Conservation (phyloP, 2,329 filamentous ascomycete species). For the Fusarium pseudoanthophilum region DNA sequence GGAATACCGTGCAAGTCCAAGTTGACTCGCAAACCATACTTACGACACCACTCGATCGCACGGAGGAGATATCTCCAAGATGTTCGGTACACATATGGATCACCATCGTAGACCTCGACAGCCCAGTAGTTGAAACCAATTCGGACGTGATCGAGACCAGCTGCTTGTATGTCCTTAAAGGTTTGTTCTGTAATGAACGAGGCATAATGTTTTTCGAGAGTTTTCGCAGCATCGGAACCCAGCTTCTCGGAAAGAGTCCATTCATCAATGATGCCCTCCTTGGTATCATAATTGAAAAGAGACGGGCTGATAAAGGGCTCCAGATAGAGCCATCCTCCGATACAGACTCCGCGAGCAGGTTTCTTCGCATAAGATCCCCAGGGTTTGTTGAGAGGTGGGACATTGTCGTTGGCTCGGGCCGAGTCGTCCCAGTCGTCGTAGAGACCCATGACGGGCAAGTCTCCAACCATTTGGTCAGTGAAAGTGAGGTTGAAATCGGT, state of each 20-base stretch:
- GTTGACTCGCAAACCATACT: constrained; percentile 91
- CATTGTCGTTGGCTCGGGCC: constrained; percentile 78
- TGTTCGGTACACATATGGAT: constrained; percentile 87
- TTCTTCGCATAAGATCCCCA: constrained; percentile 82
- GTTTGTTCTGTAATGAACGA: constrained; percentile 86
- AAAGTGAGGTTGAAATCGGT: constrained; percentile 94
- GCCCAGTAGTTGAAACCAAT: constrained; percentile 98
- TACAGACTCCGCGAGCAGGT: constrained; percentile 88
- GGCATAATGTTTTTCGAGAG: constrained; percentile 91
- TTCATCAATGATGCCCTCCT: constrained; percentile 82
- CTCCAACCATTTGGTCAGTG: constrained; percentile 84
- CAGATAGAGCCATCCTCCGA: constrained; percentile 93
- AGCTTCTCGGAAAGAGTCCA: constrained; percentile 81
- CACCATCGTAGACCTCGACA: constrained; percentile 82
- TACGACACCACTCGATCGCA: constrained; percentile 91
- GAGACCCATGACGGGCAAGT: constrained; percentile 90
- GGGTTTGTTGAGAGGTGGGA: constrained; percentile 77
- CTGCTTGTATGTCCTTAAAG: constrained; percentile 84
- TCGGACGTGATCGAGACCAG: constrained; percentile 95
- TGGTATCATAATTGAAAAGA: constrained; percentile 76
- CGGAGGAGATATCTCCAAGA: constrained; percentile 94
- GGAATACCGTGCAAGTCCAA: constrained; percentile 92
- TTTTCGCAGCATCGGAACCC: constrained; percentile 71
- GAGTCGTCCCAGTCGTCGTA: constrained; percentile 89
- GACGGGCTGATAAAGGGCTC: constrained; percentile 97